Base-by-base conservation (phyloP, 805 yeast species). In the Pichia gijzeniarum region DNA sequence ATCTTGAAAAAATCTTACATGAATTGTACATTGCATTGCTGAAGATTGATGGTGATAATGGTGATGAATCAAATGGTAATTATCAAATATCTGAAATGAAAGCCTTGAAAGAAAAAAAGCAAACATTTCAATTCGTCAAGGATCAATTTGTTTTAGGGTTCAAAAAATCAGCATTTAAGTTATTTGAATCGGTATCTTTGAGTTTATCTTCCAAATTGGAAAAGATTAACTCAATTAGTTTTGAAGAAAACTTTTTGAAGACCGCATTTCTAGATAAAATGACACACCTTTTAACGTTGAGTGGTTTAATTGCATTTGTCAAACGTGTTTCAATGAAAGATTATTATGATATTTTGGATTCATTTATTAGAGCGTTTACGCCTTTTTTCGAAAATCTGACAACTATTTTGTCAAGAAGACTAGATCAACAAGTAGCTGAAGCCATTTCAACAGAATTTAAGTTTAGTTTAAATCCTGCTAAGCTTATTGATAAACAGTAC, bases 101-200 rank as follows among this genome's bases (percentile, higher is more conserved):
- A 47, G 95, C 95, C 0, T 68, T 87, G 48, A 72, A 71, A 48
- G 88, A 85, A 54, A 80, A 83, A 55, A 73, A 79, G 47, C 65
- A 69, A 14, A 72, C 69, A 5, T 85, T 83, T 57, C 86, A 81
- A 53, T 59, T 64, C 18, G 79, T 79, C 1, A 70, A 83, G 1
- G 54, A 58, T 2, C 62, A 67, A 4, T 85, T 88, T 55, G 60
- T 77, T 13, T 47, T 55, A 3, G 67, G 72, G 28, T 70, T 84
- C 43, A 65, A 62, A 25, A 61, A 58, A 19, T 66, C 35, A 43
- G 53, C 44, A 34, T 49, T 8, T 27, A 67, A 36, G 21, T 39
- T 60, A 4, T 55, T 62, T 43, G 51, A 47, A 32, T 53, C 62
- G 45, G 16, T 64, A 48, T 54, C 62, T 10, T 38, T 53, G 3